phyloP scores from a whole-genome alignment of 2,329 filamentous ascomycete genomes.

The Pestalotiopsis sp. region DNA sequence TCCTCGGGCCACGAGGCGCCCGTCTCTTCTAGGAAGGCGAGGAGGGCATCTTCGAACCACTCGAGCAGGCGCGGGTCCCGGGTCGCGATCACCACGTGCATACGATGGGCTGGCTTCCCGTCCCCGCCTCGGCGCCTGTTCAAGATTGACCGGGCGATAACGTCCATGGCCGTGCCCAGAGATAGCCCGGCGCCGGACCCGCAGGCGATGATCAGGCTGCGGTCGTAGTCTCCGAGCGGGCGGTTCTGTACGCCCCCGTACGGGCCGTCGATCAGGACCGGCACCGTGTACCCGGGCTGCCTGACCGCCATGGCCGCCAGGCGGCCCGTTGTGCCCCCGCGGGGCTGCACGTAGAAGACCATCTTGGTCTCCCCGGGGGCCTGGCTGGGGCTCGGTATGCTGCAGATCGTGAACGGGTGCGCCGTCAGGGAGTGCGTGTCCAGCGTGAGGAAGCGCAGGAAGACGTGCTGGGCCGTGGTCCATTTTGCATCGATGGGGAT shows the following conservation, averaged over 20 bases:
- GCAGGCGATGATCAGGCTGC: conserved; percentile 52
- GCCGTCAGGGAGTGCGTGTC: conserved; percentile 46
- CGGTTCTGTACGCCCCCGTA: conserved; percentile 53
- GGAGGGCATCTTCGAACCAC: conserved; percentile 21
- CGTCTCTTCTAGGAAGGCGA: conserved; percentile 24
- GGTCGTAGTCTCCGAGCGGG: conserved; percentile 42
- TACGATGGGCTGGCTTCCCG: conserved; percentile 12
- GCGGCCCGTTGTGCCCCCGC: conserved; percentile 50
- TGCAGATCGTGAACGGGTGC: conserved; percentile 60
- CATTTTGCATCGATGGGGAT: conserved; percentile 48
- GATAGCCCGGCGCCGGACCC: conserved; percentile 59
- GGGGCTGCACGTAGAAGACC: conserved; percentile 55
- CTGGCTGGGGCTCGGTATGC: conserved; percentile 36
- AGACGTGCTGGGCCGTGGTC: conserved; percentile 57
- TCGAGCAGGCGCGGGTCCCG: conserved; percentile 17
- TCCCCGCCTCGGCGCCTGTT: conserved; percentile 11
- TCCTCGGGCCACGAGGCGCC: conserved; percentile 18
- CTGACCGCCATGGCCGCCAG: conserved; percentile 42
- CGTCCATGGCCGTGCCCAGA: conserved; percentile 49
- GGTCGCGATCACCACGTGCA: conserved; percentile 31
- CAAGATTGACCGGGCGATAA: conserved; percentile 21
- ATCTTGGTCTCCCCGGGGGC: conserved; percentile 37
- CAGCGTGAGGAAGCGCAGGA: conserved; percentile 52
- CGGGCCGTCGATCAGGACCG: conserved; percentile 59
- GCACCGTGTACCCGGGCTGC: conserved; percentile 37